phyloP scores from a whole-genome alignment of 2,329 filamentous ascomycete species.

The Tricladium varicosporioides region DNA sequence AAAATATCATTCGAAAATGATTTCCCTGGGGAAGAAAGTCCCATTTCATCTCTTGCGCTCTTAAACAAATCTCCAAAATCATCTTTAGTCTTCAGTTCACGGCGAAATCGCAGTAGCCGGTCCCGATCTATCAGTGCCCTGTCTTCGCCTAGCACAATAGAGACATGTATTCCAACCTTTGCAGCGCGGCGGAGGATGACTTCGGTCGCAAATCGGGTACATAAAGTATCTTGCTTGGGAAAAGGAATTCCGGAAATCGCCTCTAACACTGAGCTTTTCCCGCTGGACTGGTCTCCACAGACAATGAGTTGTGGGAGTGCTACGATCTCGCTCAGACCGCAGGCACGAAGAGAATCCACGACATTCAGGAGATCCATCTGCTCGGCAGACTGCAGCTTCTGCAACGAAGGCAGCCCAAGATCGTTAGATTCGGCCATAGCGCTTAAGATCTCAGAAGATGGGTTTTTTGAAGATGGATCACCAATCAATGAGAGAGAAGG shows the following conservation, averaged over 20 bases:
- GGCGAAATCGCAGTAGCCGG: background rate
- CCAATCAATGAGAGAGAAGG: too few relatives aligned
- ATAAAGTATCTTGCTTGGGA: constrained; percentile 37
- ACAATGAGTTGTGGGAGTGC: constrained; percentile 19
- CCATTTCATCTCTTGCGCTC: background rate
- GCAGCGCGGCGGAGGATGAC: constrained; percentile 34
- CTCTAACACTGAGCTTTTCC: constrained; percentile 32
- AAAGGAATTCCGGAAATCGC: constrained; percentile 36
- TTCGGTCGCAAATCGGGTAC: constrained; percentile 42
- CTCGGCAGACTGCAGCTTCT: too few relatives aligned
- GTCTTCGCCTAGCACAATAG: background rate
- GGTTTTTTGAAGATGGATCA: too few relatives aligned
- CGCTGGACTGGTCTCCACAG: too few relatives aligned
- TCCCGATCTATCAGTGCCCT: background rate
- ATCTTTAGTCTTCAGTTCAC: background rate
- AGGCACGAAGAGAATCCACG: background rate
- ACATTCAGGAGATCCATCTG: constrained; percentile 3
- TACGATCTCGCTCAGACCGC: background rate
- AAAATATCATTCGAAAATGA: constrained; percentile 10
- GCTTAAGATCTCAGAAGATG: too few relatives aligned
- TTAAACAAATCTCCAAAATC: background rate
- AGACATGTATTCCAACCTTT: background rate
- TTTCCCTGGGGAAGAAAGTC: background rate
- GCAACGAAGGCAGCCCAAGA: too few relatives aligned
- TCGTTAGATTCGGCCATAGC: too few relatives aligned